Evolutionary conservation across 1,139 yeast species (phyloP).

Genomic region (Hemisphaericaspora subhashii): DNA sequence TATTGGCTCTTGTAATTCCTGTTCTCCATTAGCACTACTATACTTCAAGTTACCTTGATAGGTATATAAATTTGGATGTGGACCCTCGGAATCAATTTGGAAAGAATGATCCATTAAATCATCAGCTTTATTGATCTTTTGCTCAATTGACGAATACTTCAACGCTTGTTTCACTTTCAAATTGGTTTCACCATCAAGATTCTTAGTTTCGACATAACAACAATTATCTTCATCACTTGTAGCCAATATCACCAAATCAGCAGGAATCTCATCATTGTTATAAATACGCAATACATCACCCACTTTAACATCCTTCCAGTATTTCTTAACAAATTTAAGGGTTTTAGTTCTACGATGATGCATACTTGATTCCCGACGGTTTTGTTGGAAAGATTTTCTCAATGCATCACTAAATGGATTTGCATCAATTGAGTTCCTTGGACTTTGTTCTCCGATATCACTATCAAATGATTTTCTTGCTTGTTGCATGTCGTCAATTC

Average conservation of each 20-base stretch:
- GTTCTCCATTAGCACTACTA: slow-evolving; percentile 20
- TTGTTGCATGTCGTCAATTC: slow-evolving; percentile 11
- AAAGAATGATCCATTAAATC: slow-evolving; percentile 44
- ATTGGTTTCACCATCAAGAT: slow-evolving; percentile 63
- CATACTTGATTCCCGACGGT: slow-evolving; percentile 7
- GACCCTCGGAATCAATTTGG: slow-evolving; percentile 54
- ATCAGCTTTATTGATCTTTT: slow-evolving; percentile 39
- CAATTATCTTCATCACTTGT: slow-evolving; percentile 55
- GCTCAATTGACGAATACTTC: slow-evolving; percentile 37
- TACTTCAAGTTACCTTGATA: slow-evolving; percentile 55
- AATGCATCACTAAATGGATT: slow-evolving; percentile 24
- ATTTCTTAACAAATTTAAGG: slow-evolving; percentile 33
- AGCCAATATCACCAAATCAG: slow-evolving; percentile 51
- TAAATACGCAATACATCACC: slow-evolving; percentile 55
- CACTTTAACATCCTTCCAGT: slow-evolving; percentile 56
- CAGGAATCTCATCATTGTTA: slow-evolving; percentile 60
- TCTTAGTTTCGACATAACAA: slow-evolving; percentile 59
- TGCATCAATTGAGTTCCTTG: slow-evolving; percentile 18
- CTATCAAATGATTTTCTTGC: slow-evolving; percentile 39
- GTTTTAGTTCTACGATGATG: slow-evolving; percentile 18
- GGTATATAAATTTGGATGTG: slow-evolving; percentile 53
- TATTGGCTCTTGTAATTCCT: slow-evolving; percentile 38
- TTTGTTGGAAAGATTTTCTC: slow-evolving; percentile 26
- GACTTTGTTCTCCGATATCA: slow-evolving; percentile 18
- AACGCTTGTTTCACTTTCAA: slow-evolving; percentile 54